Evolutionary conservation across 306 rosid genomes (phyloP).

Genomic region (Spatholobus suberectus): DNA sequence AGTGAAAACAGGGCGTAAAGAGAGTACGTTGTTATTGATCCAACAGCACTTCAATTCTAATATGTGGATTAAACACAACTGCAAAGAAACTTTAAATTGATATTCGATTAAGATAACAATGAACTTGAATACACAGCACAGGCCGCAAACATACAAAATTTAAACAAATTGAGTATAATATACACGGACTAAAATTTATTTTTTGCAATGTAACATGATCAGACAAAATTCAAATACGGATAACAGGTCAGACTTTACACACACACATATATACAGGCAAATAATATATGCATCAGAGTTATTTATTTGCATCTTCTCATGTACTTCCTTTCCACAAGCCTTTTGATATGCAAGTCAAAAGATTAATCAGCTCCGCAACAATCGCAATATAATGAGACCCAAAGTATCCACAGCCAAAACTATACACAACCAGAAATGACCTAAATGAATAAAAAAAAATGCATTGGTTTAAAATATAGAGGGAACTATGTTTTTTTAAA

Average conservation of each 20-base stretch:
- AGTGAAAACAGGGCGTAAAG: not conserved
- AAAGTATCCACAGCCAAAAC: not conserved
- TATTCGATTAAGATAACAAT: not conserved
- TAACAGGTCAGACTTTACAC: not conserved
- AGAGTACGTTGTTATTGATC: not conserved
- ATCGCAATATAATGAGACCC: not conserved
- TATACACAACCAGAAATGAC: not conserved
- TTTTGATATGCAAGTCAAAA: conserved; percentile 1
- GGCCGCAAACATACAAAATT: not conserved
- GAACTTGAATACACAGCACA: not conserved
- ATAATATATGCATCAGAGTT: not conserved
- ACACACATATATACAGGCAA: not conserved
- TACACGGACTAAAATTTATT: not conserved
- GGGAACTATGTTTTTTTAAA: not conserved
- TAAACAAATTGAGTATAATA: not conserved
- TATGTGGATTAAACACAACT: not conserved
- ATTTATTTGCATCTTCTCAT: not conserved
- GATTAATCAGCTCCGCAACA: not conserved
- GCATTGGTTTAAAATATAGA: not conserved
- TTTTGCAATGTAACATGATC: not conserved
- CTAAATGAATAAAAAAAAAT: not conserved
- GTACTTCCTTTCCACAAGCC: not conserved
- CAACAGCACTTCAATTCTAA: not conserved
- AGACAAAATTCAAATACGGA: not conserved
- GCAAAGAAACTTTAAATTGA: not conserved